Evolutionary conservation across 352 stramenopile species (phyloP), one percentile per base, ranked within the genome.

Genomic region (Pythium aristosporum): DNA sequence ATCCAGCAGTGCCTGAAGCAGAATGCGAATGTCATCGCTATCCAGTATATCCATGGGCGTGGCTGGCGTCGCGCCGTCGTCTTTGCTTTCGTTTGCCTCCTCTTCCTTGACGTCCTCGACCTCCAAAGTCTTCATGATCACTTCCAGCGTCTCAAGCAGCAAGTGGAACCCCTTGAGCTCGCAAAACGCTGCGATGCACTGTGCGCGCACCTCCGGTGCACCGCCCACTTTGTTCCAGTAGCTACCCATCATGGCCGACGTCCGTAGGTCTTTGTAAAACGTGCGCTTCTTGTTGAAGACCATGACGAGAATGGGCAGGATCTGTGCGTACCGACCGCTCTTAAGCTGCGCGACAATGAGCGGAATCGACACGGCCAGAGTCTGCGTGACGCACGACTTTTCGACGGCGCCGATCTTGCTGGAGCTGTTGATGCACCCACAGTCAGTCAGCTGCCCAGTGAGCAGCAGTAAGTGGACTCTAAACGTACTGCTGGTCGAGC

Each of bases 201-300:
- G 87, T 7, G 82, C 70, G 13, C 87, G 85, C 53, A 94, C 85
- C 75, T 96, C 87, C 0, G 87, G 85, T 7, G 84, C 86, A 0
- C 88, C 88, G 0, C 80, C 75, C 18, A 88, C 79, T 62, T 94
- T 94, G 78, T 95, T 96, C 88, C 86, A 96, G 50, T 95, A 96
- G 57, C 80, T 93, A 5, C 85, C 86, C 66, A 95, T 95, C 85
- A 94, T 92, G 37, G 87, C 80, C 8, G 85, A 92, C n/a, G 77
- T 86, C 58, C 86, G 85, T 32, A 93, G 48, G 47, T 96, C 87
- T 67, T 96, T 96, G 72, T 96, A 96, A 49, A 96, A 94, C 10
- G 79, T 91, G 57, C 88, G 89, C 55, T 96, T 94, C 75, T 96
- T 96, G 77, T 90, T 94, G 46, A 96, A 88, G 1, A 96, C 68